Conservation (phyloP, 371 early-diverging fungal genomes). For the Phascolomyces articulosus region DNA sequence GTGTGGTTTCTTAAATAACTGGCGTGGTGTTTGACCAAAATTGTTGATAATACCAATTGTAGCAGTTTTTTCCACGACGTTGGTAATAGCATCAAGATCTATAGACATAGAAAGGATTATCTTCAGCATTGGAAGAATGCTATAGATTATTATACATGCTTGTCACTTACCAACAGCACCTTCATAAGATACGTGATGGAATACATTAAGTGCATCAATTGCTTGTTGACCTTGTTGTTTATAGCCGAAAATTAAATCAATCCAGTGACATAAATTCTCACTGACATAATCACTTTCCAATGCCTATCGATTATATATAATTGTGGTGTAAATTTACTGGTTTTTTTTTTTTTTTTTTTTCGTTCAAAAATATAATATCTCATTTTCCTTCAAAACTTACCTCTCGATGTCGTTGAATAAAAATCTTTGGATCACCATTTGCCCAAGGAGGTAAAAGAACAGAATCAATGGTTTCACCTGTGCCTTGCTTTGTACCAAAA, state of each 20-base stretch:
- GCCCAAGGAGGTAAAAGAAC: conserved; percentile 89
- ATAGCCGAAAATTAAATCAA: conserved; percentile 90
- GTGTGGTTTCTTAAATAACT: conserved; percentile 83
- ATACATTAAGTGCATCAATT: conserved; percentile 85
- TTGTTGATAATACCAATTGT: conserved; percentile 93
- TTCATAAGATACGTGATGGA: conserved; percentile 91
- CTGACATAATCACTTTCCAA: conserved; percentile 92
- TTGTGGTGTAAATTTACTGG: conserved; percentile 3
- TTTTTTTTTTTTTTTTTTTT: no score
- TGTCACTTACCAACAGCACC: conserved; percentile 72
- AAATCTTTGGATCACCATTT: conserved; percentile 80
- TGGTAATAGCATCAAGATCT: conserved; percentile 84
- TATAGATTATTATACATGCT: no score
- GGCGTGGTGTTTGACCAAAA: conserved; percentile 94
- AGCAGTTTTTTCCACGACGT: conserved; percentile 88
- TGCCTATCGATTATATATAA: conserved; percentile 47
- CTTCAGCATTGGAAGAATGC: no score
- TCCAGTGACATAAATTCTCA: conserved; percentile 84
- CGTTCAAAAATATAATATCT: no score
- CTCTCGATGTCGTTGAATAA: conserved; percentile 86
- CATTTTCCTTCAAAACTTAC: conserved; percentile 19
- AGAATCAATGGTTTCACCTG: conserved; percentile 75
- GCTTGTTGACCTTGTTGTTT: conserved; percentile 87
- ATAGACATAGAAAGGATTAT: background rate
- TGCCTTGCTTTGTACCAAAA: conserved; percentile 76